Conservation (phyloP, 1,139 yeast species). For the Blastobotrys persicus region DNA sequence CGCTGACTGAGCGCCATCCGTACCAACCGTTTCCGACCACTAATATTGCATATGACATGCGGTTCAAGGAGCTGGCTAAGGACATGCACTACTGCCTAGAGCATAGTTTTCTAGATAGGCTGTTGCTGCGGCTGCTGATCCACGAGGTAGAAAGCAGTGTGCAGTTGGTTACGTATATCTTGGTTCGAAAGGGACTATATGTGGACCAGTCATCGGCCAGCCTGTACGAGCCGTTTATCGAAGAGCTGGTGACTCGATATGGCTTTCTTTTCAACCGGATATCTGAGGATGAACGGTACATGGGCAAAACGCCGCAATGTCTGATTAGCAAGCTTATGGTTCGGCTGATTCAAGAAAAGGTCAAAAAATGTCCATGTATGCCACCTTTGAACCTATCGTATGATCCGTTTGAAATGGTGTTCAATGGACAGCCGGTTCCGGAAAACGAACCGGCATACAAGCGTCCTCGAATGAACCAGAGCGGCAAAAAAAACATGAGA, state of each 20-base stretch:
- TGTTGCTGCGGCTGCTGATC: slow-evolving; percentile 1
- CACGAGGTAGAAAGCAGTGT: slow-evolving; percentile 2
- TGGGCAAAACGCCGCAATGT: not conserved
- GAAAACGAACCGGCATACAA: slow-evolving; percentile 2
- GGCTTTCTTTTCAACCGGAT: not conserved
- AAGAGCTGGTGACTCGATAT: slow-evolving; percentile 1
- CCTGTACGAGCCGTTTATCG: slow-evolving; percentile 1
- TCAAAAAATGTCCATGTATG: slow-evolving; percentile 5
- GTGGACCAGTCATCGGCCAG: slow-evolving; percentile 1
- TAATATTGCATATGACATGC: slow-evolving; percentile 1
- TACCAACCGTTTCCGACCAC: slow-evolving; percentile 3
- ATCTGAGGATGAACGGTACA: slow-evolving; percentile 1
- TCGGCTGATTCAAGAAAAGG: slow-evolving; percentile 1
- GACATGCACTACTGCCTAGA: slow-evolving; percentile 5
- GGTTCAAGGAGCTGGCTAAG: slow-evolving; percentile 3
- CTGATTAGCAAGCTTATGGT: slow-evolving; percentile 1
- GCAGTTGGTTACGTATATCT: slow-evolving; percentile 1
- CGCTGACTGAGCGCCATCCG: not conserved
- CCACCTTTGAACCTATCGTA: slow-evolving; percentile 4
- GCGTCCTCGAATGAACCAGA: slow-evolving; percentile 3
- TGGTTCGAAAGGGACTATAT: not conserved
- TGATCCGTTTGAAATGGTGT: slow-evolving; percentile 5
- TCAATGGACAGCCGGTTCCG: not conserved
- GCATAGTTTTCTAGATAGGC: slow-evolving; percentile 1
- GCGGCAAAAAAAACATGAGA: not conserved